Percentiles rank a stretch among this genome's conserved stretches.
These are phyloP conservation scores for Cavenderia fasciculata DNA, from an alignment of 78 protist genomes.

Conservation along the genomic window DNA sequence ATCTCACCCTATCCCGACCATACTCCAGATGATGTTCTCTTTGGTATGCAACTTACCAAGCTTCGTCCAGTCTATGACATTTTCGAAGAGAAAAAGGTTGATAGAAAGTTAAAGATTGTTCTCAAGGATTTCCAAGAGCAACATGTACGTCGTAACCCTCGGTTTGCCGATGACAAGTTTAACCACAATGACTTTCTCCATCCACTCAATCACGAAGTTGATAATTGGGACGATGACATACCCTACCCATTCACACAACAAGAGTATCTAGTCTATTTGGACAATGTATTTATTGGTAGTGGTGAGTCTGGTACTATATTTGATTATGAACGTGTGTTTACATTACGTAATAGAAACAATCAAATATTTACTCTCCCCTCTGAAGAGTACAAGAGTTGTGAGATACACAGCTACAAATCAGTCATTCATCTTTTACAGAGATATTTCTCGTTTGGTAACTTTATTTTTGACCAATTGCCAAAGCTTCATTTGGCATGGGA, in stretches of 20 bases:
- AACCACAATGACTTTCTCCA: conserved; percentile 57
- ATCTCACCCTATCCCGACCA: conserved; percentile 26
- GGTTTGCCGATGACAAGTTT: neutral
- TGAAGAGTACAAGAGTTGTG: neutral
- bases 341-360: neutral
- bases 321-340: conserved; percentile 51
- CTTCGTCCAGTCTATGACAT: conserved; percentile 24
- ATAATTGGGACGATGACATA: conserved; percentile 43
- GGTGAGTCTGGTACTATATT: conserved; percentile 42
- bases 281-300: conserved; percentile 26
- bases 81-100: conserved; percentile 12
- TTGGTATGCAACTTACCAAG: neutral
- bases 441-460: conserved; percentile 31
- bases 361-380: neutral
- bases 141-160: conserved; percentile 14
- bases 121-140: conserved; percentile 35
- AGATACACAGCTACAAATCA: neutral
- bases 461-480: conserved; percentile 37
- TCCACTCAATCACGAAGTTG: conserved; percentile 32
- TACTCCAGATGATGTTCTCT: conserved; percentile 36
- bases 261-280: conserved; percentile 43
- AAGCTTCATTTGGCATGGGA: conserved; percentile 11
- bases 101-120: conserved; percentile 28
- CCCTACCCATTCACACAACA: conserved; percentile 41
- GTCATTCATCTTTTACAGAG: neutral